Evolutionary conservation across 1,284 basidiomycete species (phyloP).

Genomic region (Ustilago hordei): DNA sequence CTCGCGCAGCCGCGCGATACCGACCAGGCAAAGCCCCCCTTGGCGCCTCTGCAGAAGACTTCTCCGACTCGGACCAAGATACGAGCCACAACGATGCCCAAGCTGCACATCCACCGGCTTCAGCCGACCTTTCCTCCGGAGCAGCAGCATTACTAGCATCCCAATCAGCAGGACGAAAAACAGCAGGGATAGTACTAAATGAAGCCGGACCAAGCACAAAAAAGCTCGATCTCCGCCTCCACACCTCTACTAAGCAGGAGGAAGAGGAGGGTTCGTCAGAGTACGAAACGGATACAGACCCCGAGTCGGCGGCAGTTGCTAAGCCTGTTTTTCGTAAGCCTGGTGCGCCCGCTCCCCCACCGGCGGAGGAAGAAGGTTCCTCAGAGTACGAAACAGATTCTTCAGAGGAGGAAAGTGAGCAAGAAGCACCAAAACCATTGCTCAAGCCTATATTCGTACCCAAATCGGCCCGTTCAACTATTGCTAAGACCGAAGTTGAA

Average conservation of each 20-base stretch:
- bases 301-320: conserved; percentile 42
- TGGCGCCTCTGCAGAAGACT: conserved; percentile 32
- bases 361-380: conserved; percentile 10
- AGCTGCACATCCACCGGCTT: not conserved
- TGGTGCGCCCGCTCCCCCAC: conserved; percentile 10
- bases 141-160: conserved; percentile 9
- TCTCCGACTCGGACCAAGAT: conserved; percentile 41
- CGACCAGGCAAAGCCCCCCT: conserved; percentile 66
- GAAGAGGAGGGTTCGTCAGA: conserved; percentile 55
- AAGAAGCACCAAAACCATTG: conserved; percentile 72
- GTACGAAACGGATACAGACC: conserved; percentile 74
- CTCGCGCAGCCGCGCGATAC: conserved; percentile 63
- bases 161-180: conserved; percentile 6
- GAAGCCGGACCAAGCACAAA: conserved; percentile 20
- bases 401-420: conserved; percentile 67
- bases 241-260: not conserved
- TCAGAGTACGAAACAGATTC: conserved; percentile 76
- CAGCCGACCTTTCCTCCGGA: conserved; percentile 16
- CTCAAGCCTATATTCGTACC: conserved; percentile 91
- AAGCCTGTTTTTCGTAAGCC: conserved; percentile 49
- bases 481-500: conserved; percentile 9
- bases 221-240: conserved; percentile 38
- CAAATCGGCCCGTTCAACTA: conserved; percentile 75
- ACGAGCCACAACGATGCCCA: conserved; percentile 3
- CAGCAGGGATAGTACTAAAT: conserved; percentile 23